These are phyloP conservation scores for Pholiota molesta DNA, from an alignment of 768 basidiomycete species.

Conservation along the genomic window DNA sequence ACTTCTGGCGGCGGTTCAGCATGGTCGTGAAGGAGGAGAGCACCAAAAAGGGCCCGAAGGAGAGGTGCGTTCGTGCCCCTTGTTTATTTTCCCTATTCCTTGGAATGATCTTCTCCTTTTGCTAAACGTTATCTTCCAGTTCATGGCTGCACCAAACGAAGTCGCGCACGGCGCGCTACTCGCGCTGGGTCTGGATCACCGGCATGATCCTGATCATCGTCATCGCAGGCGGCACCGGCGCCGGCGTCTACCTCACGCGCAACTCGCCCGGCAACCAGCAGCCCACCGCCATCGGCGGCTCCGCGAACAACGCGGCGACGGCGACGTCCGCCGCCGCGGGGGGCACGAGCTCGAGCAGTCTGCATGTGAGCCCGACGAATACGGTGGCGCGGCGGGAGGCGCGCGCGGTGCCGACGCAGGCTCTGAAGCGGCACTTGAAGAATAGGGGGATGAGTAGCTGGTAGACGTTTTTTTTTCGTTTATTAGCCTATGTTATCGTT, in stretches of 20 bases:
- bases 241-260: conserved; percentile 63
- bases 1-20: conserved; percentile 87
- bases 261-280: conserved; percentile 47
- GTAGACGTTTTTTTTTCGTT: too few species aligned
- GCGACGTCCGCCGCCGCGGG: conserved; percentile 24
- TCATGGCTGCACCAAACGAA: conserved; percentile 72
- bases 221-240: conserved; percentile 57
- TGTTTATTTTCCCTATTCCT: too few species aligned
- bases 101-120: background rate
- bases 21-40: conserved; percentile 77
- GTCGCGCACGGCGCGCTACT: conserved; percentile 50
- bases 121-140: conserved; percentile 32
- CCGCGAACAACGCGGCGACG: conserved; percentile 38
- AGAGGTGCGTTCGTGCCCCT: conserved; percentile 41
- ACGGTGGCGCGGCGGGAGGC: conserved; percentile 48
- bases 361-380: conserved; percentile 62
- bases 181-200: conserved; percentile 71
- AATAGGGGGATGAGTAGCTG: background rate
- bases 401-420: conserved; percentile 1
- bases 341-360: conserved; percentile 28
- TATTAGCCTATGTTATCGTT: too few species aligned
- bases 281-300: conserved; percentile 70
- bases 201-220: conserved; percentile 59
- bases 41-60: conserved; percentile 39
- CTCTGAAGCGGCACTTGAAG: conserved; percentile 2